Base-by-base conservation (phyloP, 2,329 filamentous ascomycete species). In the Colletotrichum higginsianum region DNA sequence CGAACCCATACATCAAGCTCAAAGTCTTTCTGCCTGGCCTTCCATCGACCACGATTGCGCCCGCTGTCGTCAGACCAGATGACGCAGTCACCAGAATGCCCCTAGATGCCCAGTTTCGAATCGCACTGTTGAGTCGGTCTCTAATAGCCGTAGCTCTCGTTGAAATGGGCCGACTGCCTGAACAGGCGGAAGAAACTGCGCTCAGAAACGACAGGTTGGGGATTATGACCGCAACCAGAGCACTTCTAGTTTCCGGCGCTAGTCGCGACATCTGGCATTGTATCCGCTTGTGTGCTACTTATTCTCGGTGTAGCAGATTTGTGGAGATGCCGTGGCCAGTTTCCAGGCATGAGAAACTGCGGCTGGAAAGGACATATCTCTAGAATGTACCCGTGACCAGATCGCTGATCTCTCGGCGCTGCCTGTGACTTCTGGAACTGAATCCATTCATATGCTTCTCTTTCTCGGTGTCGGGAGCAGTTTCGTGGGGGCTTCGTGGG, bases 61-160 rank as follows among this genome's bases (percentile, higher is more conserved):
- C 46, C n/a, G 60, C 86, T 80, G 21, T 21, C 44, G 35, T 35
- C 12, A 11, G 7, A 23, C 35, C 35, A 21, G 12, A 12, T 21
- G 35, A 16, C 23, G 12, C 35, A 18, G 35, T 6, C n/a, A 16
- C 53, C 12, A 23, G 18, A n/a, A 21, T 56, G 53, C 35, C 53
- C n/a, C 35, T 56, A 40, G 12, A 35, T 56, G 35, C 53, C 53
- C 18, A 23, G 16, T 5, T 4, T 42, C 15, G 35, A 23, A 42
- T n/a, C 7, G 35, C 9, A 15, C 7, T n/a, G 21, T 5, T 9
- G 2, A 16, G 3, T 40, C n/a, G 12, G 38, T 38, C 2, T 55
- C 4, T 38, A 5, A 21, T 55, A 21, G 52, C 18, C 2, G 13
- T 11, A 4, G 11, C 13, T 18, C 5, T 12, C 15, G 30, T 21